These are phyloP conservation scores for Leptographium galeiforme DNA, from an alignment of 2,329 filamentous ascomycete species.

Conservation along the genomic window DNA sequence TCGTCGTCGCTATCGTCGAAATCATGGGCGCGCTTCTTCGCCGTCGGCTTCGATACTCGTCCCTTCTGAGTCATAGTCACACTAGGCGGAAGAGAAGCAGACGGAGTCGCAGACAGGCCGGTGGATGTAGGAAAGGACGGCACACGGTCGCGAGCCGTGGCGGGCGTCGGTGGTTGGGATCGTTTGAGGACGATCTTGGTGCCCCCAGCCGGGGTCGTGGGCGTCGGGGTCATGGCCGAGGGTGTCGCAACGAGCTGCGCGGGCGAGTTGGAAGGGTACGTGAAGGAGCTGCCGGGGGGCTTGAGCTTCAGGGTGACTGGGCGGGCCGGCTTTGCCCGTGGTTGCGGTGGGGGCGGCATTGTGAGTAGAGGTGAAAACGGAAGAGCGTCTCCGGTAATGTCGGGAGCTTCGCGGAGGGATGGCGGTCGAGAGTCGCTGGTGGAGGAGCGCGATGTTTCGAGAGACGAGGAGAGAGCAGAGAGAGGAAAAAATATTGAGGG, in stretches of 20 bases:
- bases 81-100: background rate
- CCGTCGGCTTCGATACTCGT: slow-evolving; percentile 43
- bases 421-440: no score
- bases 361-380: background rate
- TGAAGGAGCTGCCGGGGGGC: slow-evolving; percentile 1
- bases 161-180: slow-evolving; percentile 17
- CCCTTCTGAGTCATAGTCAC: slow-evolving; percentile 44
- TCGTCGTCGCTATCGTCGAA: slow-evolving; percentile 37
- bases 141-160: slow-evolving; percentile 15
- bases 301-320: slow-evolving; percentile 12
- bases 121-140: background rate
- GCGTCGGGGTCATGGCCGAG: slow-evolving; percentile 10
- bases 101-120: background rate
- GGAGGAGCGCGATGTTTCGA: no score
- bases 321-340: slow-evolving; percentile 5
- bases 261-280: slow-evolving; percentile 4
- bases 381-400: background rate
- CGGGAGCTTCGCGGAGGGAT: no score
- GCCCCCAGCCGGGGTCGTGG: slow-evolving; percentile 9
- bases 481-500: background rate
- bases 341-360: slow-evolving; percentile 10
- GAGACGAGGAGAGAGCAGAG: background rate
- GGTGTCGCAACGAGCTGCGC: slow-evolving; percentile 6
- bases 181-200: slow-evolving; percentile 15
- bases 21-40: slow-evolving; percentile 48